A percentile compares a stretch with the other conserved stretches of the same genome.
Evolutionary conservation across 163 green algal genomes (phyloP).

Genomic region (Smithsoniella earleae): DNA sequence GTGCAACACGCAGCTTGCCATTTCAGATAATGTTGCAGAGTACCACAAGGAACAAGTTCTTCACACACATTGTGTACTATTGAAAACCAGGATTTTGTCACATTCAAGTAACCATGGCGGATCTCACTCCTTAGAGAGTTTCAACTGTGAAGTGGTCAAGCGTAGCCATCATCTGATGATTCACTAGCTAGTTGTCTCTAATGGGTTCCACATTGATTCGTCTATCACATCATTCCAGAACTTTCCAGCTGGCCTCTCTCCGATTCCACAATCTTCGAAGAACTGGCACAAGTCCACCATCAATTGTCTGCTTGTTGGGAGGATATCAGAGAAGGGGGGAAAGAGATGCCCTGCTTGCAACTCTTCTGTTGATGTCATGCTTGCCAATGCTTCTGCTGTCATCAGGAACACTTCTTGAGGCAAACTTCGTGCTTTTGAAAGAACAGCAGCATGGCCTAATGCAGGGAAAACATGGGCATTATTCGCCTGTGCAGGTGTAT

Average conservation of each 20-base stretch:
- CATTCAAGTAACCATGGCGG: too few species aligned
- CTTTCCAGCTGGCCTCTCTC: neutral
- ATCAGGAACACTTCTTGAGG: constrained; percentile 57
- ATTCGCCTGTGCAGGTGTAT: constrained; percentile 64
- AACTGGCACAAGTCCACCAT: neutral
- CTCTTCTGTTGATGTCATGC: constrained; percentile 38
- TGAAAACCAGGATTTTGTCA: too few species aligned
- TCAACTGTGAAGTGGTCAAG: too few species aligned
- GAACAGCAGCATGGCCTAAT: constrained; percentile 41
- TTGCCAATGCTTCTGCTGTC: constrained; percentile 51
- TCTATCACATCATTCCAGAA: neutral
- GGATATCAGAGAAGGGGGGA: neutral
- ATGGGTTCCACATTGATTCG: constrained; percentile 4
- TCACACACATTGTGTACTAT: too few species aligned
- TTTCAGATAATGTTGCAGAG: too few species aligned
- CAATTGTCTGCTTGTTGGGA: neutral
- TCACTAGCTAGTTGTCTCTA: too few species aligned
- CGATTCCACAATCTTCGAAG: neutral
- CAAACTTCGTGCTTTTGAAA: constrained; percentile 33
- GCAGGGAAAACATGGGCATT: constrained; percentile 84
- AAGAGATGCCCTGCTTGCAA: neutral
- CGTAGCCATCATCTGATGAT: too few species aligned
- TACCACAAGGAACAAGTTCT: too few species aligned
- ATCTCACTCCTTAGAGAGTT: too few species aligned
- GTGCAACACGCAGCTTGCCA: too few species aligned